Evolutionary conservation across 768 basidiomycete genomes (phyloP), one percentile per base, ranked within the genome.

Genomic region (Tulasnella sp.): DNA sequence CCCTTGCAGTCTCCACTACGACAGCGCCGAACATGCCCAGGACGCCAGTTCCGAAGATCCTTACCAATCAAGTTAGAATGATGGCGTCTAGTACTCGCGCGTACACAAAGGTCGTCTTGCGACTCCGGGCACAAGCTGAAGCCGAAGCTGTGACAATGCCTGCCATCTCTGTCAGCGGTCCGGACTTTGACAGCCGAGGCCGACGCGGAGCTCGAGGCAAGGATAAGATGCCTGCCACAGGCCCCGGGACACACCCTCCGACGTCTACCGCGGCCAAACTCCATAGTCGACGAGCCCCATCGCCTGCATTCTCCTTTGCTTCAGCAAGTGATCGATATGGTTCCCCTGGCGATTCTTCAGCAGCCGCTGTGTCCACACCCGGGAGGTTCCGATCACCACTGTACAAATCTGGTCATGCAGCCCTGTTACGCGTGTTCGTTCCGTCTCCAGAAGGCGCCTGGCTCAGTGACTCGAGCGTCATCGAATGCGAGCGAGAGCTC

Each of bases 391-490:
- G 74, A 44, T 89, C 86, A 0, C 85, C 89, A 5, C 74, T 92
- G 53, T 85, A 83, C 75, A 76, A 81, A 29, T 68, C 77, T 8
- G 78, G 83, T 15, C 83, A 88, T 13, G 88, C 90, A 2, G 87
- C 88, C 23, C 73, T 91, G 19, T 67, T 92, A 63, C 74, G 86
- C 21, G 86, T 88, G 34, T 92, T 90, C 66, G 86, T 93, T 3
- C 90, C 88, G 19, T 88, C 85, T 8, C 86, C 86, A 0, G 88
- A 89, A 55, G 88, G 88, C 5, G 84, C 86, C 64, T 93, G 89
- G 89, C 73, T 93, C 48, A 85, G 84, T 9, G 89, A 92, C 69
- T 76, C 80, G 64, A 85, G 86, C 60, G 82, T 93, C 19, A 66
- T 89, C 58, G 84, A 86, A 65, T 91, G 89, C 68, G 90, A 93